Percentiles rank a stretch among this genome's conserved stretches.
Evolutionary conservation across 2,329 filamentous ascomycete species (phyloP).

Genomic region (Calonectria pauciramosa): DNA sequence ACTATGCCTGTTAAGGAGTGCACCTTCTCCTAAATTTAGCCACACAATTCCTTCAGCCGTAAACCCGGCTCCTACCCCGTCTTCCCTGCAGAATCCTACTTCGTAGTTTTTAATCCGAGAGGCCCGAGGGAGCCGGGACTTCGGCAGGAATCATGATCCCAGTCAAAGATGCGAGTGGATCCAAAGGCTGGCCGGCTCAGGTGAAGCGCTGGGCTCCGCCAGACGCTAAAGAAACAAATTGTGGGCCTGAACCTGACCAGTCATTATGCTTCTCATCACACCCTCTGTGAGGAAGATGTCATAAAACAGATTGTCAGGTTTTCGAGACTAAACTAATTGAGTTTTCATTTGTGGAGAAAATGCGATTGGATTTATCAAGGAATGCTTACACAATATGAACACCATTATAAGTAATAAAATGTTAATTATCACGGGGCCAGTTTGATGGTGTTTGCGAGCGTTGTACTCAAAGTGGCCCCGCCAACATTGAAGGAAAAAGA

Average conservation of each 20-base stretch:
- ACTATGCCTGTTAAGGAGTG: neutral
- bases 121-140: neutral
- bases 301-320: neutral
- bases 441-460: neutral
- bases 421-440: neutral
- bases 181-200: neutral
- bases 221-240: constrained; percentile 3
- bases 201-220: neutral
- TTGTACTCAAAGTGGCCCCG: neutral
- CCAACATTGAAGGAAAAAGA: neutral
- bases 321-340: neutral
- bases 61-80: neutral
- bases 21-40: neutral
- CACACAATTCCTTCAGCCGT: neutral
- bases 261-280: neutral
- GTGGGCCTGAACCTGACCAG: neutral
- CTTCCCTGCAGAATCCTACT: neutral
- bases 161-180: neutral
- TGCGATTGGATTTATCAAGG: neutral
- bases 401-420: neutral
- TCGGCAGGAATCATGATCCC: neutral
- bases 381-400: neutral
- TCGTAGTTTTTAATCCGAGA: neutral
- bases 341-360: neutral
- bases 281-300: neutral